Evolutionary conservation across 2,329 filamentous ascomycete species (phyloP).

Genomic region (Penicillium decumbens): DNA sequence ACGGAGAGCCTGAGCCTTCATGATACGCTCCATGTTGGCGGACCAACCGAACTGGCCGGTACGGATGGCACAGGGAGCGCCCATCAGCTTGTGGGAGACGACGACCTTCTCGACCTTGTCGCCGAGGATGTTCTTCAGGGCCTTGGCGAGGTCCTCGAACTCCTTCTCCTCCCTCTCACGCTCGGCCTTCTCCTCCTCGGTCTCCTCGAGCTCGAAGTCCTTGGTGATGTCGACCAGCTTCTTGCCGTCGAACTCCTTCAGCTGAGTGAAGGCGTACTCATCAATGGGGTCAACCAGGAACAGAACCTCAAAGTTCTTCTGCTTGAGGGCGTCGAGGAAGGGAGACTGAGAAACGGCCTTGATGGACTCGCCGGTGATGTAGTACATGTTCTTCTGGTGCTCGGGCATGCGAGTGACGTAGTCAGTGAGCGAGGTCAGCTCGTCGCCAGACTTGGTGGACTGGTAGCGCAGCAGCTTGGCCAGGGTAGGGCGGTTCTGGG

Average conservation of each 20-base stretch:
- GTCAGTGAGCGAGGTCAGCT: conserved; percentile 89
- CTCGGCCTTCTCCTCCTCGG: conserved; percentile 95
- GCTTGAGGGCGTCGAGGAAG: conserved; percentile 97
- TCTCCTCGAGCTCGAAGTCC: conserved; percentile 99
- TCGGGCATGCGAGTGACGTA: conserved; percentile 99
- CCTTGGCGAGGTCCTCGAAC: conserved; percentile 89
- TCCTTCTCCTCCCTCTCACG: conserved; percentile 98
- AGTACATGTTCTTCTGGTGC: conserved; percentile 99
- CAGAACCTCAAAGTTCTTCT: conserved; percentile 98
- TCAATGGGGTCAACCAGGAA: conserved; percentile 99
- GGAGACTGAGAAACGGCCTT: conserved; percentile 97
- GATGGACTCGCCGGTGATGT: conserved; percentile 99
- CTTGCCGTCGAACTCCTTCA: conserved; percentile 99
- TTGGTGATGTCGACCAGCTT: conserved; percentile 99
- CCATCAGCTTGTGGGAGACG: conserved; percentile 93
- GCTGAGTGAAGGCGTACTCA: conserved; percentile 98
- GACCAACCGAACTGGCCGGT: conserved; percentile 99
- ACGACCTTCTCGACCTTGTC: conserved; percentile 99
- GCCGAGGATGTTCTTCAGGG: conserved; percentile 97
- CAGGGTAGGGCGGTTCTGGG: conserved; percentile 86
- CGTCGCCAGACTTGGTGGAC: conserved; percentile 98
- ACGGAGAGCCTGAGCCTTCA: conserved; percentile 99
- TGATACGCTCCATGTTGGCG: conserved; percentile 99
- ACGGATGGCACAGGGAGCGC: conserved; percentile 94
- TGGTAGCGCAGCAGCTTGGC: conserved; percentile 98